Conservation (phyloP, 2,329 filamentous ascomycete genomes). For the Botryotinia narcissicola region DNA sequence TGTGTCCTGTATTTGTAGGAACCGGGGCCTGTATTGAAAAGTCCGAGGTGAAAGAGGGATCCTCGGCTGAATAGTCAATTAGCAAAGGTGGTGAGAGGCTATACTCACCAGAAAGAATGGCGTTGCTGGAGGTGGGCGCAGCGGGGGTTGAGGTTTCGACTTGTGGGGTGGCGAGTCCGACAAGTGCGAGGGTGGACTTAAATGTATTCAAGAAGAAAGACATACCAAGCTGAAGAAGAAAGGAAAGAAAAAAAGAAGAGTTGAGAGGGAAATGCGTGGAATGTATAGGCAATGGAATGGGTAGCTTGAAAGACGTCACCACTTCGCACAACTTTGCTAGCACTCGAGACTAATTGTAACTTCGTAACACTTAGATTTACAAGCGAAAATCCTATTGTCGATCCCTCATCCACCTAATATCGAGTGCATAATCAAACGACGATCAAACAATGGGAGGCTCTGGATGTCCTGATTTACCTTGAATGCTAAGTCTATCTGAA, state of each 20-base stretch:
- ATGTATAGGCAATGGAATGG: background rate
- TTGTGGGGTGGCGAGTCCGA: background rate
- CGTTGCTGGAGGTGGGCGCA: slow-evolving; percentile 7
- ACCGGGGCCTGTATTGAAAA: background rate
- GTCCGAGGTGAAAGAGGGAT: background rate
- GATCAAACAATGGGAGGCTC: background rate
- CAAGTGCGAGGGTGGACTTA: background rate
- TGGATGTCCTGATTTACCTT: background rate
- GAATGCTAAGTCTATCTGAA: background rate
- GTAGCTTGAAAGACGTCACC: background rate
- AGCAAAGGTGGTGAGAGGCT: background rate
- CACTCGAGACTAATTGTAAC: background rate
- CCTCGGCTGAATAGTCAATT: background rate
- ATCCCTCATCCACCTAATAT: background rate
- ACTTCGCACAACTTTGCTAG: background rate
- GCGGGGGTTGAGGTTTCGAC: background rate
- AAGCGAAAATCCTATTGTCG: background rate
- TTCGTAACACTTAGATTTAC: background rate
- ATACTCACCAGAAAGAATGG: background rate
- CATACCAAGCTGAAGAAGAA: background rate
- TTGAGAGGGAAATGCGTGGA: background rate
- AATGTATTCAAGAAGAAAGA: background rate
- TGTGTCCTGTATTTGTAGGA: background rate
- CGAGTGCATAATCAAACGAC: background rate
- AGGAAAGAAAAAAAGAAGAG: background rate